Conservation (phyloP, 352 stramenopile species). For the Pythium sp. region DNA sequence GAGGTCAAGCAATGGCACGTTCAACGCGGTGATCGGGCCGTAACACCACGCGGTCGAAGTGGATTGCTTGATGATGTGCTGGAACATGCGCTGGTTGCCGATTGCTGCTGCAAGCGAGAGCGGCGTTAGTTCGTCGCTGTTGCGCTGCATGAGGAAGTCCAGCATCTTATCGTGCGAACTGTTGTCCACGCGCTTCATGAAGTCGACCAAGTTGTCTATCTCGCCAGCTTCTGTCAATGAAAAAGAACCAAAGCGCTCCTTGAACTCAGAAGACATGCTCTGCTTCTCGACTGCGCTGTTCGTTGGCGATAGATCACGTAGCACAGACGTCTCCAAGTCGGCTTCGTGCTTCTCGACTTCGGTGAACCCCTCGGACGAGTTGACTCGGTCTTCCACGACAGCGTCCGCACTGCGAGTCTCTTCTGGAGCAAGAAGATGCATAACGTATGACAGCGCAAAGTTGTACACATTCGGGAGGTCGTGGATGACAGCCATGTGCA, state of each 20-base stretch:
- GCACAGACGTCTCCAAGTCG: background rate
- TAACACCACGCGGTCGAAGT: constrained; percentile 51
- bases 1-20: constrained; percentile 50
- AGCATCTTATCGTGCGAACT: constrained; percentile 30
- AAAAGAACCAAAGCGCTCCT: constrained; percentile 1
- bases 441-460: constrained; percentile 53
- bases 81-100: constrained; percentile 51
- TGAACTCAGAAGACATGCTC: background rate
- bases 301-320: background rate
- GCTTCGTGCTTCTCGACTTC: constrained; percentile 1
- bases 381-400: constrained; percentile 12
- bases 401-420: constrained; percentile 2
- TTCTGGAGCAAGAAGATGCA: constrained; percentile 27
- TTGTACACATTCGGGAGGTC: constrained; percentile 54
- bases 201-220: constrained; percentile 24
- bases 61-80: constrained; percentile 49
- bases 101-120: constrained; percentile 55
- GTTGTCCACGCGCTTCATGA: constrained; percentile 32
- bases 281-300: background rate
- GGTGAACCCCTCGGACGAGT: constrained; percentile 4
- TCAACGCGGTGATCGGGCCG: constrained; percentile 49
- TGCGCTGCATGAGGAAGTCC: constrained; percentile 43
- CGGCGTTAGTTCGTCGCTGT: constrained; percentile 49
- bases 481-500: constrained; percentile 59
- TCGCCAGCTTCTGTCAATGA: background rate